Conservation (phyloP, 768 basidiomycete genomes). For the Baorangia bicolor region DNA sequence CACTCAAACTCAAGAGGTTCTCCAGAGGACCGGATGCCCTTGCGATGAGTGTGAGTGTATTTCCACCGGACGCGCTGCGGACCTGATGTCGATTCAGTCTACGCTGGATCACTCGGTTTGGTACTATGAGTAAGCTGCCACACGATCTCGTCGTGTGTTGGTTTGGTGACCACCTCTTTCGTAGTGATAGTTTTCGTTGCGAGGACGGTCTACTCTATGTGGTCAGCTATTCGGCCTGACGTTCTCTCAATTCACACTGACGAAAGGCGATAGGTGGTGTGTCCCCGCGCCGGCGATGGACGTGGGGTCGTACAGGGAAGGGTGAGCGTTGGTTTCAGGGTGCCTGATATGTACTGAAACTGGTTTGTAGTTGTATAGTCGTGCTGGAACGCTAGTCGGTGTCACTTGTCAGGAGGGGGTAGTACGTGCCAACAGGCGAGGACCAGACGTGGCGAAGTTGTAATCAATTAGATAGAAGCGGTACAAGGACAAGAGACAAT, state of each 20-base stretch:
- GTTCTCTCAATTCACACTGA: not conserved
- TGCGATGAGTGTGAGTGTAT: conserved; percentile 58
- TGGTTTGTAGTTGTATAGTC: conserved; percentile 61
- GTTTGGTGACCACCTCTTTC: conserved; percentile 2
- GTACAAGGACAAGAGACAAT: conserved; percentile 22
- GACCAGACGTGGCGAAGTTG: conserved; percentile 34
- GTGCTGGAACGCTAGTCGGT: conserved; percentile 64
- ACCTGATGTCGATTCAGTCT: conserved; percentile 34
- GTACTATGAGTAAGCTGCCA: conserved; percentile 63
- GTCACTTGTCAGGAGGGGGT: conserved; percentile 81
- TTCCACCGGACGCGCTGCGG: not conserved
- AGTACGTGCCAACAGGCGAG: conserved; percentile 56
- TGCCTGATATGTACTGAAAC: conserved; percentile 5
- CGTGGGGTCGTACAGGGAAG: conserved; percentile 69
- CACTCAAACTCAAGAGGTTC: conserved; percentile 51
- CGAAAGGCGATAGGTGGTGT: conserved; percentile 48
- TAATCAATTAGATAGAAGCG: conserved; percentile 13
- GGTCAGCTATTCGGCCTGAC: conserved; percentile 39
- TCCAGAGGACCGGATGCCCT: conserved; percentile 49
- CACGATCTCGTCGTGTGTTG: not conserved
- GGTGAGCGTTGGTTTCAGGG: conserved; percentile 41
- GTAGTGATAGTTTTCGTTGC: conserved; percentile 71
- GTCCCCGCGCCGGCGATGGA: conserved; percentile 62
- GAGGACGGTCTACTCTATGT: conserved; percentile 81
- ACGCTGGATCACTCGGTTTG: conserved; percentile 78